Evolutionary conservation across 179 eudicot genomes (phyloP), one percentile per base, ranked within the genome.

Genomic region (Vitellaria paradoxa): DNA sequence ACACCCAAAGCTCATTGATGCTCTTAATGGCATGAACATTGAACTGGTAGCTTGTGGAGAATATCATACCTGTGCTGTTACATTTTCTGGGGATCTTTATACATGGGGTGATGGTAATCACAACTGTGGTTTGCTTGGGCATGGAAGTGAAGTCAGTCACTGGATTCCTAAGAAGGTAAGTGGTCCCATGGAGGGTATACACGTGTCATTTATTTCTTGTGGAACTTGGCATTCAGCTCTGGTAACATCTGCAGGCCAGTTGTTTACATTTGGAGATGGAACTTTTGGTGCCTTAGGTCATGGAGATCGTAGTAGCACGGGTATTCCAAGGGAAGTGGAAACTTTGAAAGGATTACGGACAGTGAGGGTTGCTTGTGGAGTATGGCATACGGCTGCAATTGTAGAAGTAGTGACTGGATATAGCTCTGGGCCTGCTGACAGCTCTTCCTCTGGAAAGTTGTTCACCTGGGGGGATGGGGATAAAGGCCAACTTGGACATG

Each of bases 391-490:
- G 73, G 97, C 97, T 70, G 98, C 98, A 20, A 79, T 94, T 80
- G 91, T 93, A 71, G 94, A 93, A 68, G 75, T 82, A n/a, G 18
- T 70, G 64, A 69, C 68, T 75, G 84, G 68, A 79, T 74, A 78
- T 66, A 66, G 76, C 60, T 66, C 76, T 2, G 82, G 84, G 64
- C 74, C 84, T 45, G 68, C 86, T 37, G 83, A 80, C 76, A 78
- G 74, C 75, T 67, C 84, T 59, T 85, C 80, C 45, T 57, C 81
- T 60, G 92, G 94, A n/a, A 93, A 88, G 76, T 81, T 95, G 23
- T 95, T 88, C 86, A 91, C 97, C 18, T 95, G 99, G 99, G 99
- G 99, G 21, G 92, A 89, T 78, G 99, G 98, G 50, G 98, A 95
- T 70, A 86, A 84, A 79, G 89, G 95, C 50, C 95, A 84, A 75